These are phyloP conservation scores for Coemansia pectinata DNA, from an alignment of 192 early-diverging fungal genomes.

Conservation along the genomic window DNA sequence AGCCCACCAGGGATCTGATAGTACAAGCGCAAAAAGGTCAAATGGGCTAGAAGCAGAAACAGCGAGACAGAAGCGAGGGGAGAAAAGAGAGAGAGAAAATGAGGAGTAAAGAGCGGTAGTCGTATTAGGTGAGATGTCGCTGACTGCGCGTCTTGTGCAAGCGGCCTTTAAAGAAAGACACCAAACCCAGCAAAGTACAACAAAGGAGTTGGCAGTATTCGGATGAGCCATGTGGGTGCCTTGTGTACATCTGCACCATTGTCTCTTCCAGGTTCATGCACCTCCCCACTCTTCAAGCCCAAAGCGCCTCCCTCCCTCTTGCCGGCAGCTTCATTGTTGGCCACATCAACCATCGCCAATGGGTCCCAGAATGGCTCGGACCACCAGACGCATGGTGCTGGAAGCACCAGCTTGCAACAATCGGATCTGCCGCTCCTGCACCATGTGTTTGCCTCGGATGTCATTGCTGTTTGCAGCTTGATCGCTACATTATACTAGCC, in stretches of 20 bases:
- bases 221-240: constrained; percentile 5
- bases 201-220: neutral
- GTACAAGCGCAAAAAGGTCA: neutral
- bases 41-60: neutral
- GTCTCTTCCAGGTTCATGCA: constrained; percentile 4
- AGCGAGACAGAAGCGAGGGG: neutral
- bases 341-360: neutral
- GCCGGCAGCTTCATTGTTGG: neutral
- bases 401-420: neutral
- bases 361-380: neutral
- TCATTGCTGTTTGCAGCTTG: neutral
- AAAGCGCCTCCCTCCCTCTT: neutral
- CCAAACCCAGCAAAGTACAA: neutral
- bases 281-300: constrained; percentile 5
- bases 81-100: neutral
- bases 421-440: neutral
- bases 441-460: neutral
- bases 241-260: neutral
- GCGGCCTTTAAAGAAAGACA: constrained; percentile 1
- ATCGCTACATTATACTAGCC: neutral
- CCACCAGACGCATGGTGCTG: constrained; percentile 3
- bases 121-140: neutral
- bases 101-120: neutral
- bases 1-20: neutral
- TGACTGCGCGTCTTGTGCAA: neutral